A percentile compares a stretch with the other conserved stretches of the same genome.
These are phyloP conservation scores for Whalleya microplaca DNA, from an alignment of 2,329 filamentous ascomycete genomes.

Conservation along the genomic window DNA sequence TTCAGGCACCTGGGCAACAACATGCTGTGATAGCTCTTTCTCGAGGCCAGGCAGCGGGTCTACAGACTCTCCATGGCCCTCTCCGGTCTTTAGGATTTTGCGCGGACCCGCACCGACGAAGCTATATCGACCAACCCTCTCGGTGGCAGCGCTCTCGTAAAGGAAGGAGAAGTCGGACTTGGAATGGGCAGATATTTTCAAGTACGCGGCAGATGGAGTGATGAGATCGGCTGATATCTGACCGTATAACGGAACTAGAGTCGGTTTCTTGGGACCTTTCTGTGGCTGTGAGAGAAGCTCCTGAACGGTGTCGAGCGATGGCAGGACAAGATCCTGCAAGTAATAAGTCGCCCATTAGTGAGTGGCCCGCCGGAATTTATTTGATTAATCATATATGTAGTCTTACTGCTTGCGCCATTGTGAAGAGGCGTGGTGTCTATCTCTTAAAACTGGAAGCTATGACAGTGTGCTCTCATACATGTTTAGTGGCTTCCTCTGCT, in stretches of 20 bases:
- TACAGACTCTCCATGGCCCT: slow-evolving; percentile 79
- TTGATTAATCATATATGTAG: background rate
- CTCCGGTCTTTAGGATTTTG: slow-evolving; percentile 86
- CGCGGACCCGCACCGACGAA: slow-evolving; percentile 82
- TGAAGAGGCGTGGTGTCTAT: slow-evolving; percentile 10
- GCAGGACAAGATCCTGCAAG: slow-evolving; percentile 45
- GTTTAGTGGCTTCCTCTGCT: background rate
- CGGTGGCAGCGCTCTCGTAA: slow-evolving; percentile 93
- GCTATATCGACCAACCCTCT: slow-evolving; percentile 92
- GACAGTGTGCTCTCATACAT: slow-evolving; percentile 2
- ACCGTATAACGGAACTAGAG: slow-evolving; percentile 80
- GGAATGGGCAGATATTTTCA: slow-evolving; percentile 81
- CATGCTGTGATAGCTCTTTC: slow-evolving; percentile 75
- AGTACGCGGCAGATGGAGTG: slow-evolving; percentile 92
- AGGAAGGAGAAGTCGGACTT: slow-evolving; percentile 85
- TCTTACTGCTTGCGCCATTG: slow-evolving; percentile 34
- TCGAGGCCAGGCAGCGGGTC: slow-evolving; percentile 87
- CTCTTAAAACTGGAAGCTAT: background rate
- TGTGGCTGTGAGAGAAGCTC: slow-evolving; percentile 45
- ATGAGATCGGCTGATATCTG: slow-evolving; percentile 91
- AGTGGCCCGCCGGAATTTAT: slow-evolving; percentile 14
- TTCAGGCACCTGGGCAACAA: slow-evolving; percentile 82
- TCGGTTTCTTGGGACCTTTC: slow-evolving; percentile 52
- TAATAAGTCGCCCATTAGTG: slow-evolving; percentile 9
- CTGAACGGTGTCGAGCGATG: slow-evolving; percentile 51